Evolutionary conservation across 768 basidiomycete species (phyloP), one percentile per base, ranked within the genome.

Genomic region (Sutorius australiensis): DNA sequence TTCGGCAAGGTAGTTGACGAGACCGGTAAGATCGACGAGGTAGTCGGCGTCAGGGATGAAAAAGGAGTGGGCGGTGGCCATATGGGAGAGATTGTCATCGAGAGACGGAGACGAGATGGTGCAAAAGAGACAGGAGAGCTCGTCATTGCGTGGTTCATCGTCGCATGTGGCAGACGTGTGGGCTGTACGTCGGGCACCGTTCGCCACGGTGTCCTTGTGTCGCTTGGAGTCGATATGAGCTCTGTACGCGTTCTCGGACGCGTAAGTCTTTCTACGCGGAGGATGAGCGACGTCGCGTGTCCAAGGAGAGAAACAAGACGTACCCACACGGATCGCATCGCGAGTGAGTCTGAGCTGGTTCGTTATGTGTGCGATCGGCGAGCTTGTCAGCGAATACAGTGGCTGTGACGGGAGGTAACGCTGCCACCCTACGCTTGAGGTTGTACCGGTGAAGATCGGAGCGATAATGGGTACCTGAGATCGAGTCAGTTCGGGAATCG

Each of bases 381-480:
- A 97, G 87, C 64, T 98, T 98, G 63, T 92, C 82, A 61, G 94
- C 87, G 73, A 98, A 99, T 2, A 86, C 61, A 7, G 77, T 71
- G 0, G 78, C 80, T 53, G 83, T 85, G 62, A 99, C 83, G 2
- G 95, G 94, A 9, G 92, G 88, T 2, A 99, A 79, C 6, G 80
- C 83, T 2, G 95, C 95, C 16, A 98, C 89, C 28, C 93, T 84
- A 58, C 95, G 88, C 77, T 95, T 95, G 85, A 98, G 92, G 67
- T 99, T 99, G 73, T 99, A 99, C 48, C 94, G 79, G 74, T 99
- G 97, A 69, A 90, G 89, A 71, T 99, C 97, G 24, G 92, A 91
- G 57, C 84, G 83, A 70, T 95, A 98, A 67, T 99, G 97, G 0
- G 75, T 72, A 54, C 95, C 89, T 92, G 61, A 13, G 61, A 27